phyloP scores from a whole-genome alignment of 805 yeast genomes.

The Starmerella stellata region DNA sequence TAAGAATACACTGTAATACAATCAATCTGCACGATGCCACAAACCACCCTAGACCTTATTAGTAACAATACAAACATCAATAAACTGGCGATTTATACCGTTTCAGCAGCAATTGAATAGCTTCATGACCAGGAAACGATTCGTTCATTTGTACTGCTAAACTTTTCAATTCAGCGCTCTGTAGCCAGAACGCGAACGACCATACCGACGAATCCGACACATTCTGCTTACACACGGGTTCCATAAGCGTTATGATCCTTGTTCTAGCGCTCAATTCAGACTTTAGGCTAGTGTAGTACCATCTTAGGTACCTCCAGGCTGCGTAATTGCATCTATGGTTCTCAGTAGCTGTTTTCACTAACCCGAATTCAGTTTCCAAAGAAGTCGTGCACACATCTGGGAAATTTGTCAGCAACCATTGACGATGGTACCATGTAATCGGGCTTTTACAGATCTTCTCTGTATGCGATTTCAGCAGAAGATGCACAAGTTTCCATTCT shows the following conservation, averaged over 20 bases:
- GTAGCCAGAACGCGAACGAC: slow-evolving; percentile 18
- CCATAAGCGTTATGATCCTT: not conserved
- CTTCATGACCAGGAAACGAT: slow-evolving; percentile 11
- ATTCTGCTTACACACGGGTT: slow-evolving; percentile 9
- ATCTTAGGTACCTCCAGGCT: slow-evolving; percentile 26
- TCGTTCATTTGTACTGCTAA: slow-evolving; percentile 5
- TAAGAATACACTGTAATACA: too few species aligned
- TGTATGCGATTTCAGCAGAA: slow-evolving; percentile 22
- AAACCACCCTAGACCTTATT: too few species aligned
- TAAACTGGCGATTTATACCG: not conserved
- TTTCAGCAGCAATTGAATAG: slow-evolving; percentile 3
- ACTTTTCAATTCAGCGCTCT: slow-evolving; percentile 1
- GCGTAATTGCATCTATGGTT: slow-evolving; percentile 33
- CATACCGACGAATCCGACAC: slow-evolving; percentile 23
- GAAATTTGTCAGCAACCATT: slow-evolving; percentile 16
- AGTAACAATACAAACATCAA: too few species aligned
- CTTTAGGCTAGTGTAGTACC: not conserved
- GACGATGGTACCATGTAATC: slow-evolving; percentile 26
- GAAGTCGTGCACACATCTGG: not conserved
- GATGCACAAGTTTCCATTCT: slow-evolving; percentile 18
- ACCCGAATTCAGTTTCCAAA: slow-evolving; percentile 16
- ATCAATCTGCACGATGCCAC: too few species aligned
- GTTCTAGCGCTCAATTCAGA: too few species aligned
- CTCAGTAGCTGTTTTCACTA: slow-evolving; percentile 24
- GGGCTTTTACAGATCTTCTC: slow-evolving; percentile 26